phyloP scores from a whole-genome alignment of 352 stramenopile species.

The Blastocystis sp. region DNA sequence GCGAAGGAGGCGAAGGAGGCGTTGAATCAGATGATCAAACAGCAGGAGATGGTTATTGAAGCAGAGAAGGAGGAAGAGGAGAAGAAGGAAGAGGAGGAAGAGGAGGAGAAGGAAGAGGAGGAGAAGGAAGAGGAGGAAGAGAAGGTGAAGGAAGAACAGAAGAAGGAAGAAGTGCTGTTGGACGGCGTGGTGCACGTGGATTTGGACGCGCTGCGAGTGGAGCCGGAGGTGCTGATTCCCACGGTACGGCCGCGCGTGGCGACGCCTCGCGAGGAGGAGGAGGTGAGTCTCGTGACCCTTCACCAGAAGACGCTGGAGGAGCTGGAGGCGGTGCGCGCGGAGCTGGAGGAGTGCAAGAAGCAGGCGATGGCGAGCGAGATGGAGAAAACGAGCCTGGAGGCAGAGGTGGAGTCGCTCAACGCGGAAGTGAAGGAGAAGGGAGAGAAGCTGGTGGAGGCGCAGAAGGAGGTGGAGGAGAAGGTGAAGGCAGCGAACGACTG shows the following conservation, averaged over 20 bases:
- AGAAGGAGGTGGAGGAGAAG: neutral
- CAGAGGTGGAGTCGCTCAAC: neutral
- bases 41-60: neutral
- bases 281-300: neutral
- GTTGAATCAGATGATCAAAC: neutral
- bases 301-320: neutral
- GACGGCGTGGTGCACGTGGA: neutral
- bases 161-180: neutral
- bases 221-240: neutral
- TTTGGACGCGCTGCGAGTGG: neutral
- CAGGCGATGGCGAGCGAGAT: neutral
- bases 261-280: neutral
- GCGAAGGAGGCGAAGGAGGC: neutral
- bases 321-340: neutral
- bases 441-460: neutral
- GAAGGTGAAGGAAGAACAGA: neutral
- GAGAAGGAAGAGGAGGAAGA: neutral
- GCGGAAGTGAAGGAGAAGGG: neutral
- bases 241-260: no score
- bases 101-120: neutral
- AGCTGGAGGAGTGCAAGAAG: neutral
- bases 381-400: neutral
- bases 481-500: neutral
- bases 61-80: neutral
- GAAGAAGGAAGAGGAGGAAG: neutral